Conservation (phyloP, 441 rosid genomes). For the Bruguiera hainesii region DNA sequence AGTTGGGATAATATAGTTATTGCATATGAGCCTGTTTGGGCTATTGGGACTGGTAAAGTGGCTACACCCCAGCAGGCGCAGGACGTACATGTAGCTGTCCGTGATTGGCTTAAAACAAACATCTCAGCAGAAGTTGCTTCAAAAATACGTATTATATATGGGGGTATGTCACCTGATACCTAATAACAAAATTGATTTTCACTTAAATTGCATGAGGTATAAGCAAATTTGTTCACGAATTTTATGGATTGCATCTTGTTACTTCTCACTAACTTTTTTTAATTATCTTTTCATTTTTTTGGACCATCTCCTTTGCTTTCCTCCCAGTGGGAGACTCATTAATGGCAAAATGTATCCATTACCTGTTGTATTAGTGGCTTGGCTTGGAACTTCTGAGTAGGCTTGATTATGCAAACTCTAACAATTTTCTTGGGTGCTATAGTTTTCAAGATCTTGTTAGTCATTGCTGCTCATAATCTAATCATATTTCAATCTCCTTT, state of each 20-base stretch:
- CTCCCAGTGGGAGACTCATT: too few relatives aligned
- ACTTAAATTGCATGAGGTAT: not conserved
- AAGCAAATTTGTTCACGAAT: not conserved
- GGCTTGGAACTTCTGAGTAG: not conserved
- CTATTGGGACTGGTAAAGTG: slow-evolving; percentile 97
- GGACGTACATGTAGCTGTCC: slow-evolving; percentile 87
- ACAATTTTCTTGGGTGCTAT: not conserved
- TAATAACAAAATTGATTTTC: not conserved
- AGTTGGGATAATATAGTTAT: slow-evolving; percentile 91
- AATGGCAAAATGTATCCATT: too few relatives aligned
- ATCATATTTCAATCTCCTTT: slow-evolving; percentile 11
- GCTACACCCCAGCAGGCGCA: slow-evolving; percentile 93
- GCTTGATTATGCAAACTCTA: not conserved
- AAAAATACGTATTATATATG: slow-evolving; percentile 87
- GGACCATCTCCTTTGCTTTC: not conserved
- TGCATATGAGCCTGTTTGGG: slow-evolving; percentile 99
- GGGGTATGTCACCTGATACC: slow-evolving; percentile 49
- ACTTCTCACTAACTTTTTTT: not conserved
- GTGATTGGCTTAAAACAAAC: slow-evolving; percentile 90
- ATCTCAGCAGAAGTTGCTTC: slow-evolving; percentile 85
- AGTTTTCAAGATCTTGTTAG: slow-evolving; percentile 5
- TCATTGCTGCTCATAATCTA: slow-evolving; percentile 6
- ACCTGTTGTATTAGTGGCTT: not conserved
- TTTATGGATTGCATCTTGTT: not conserved
- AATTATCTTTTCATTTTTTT: not conserved